A percentile compares a stretch with the other conserved stretches of the same genome.
phyloP scores from a whole-genome alignment of 108 stramenopile species.

The Conticribra guillardii region DNA sequence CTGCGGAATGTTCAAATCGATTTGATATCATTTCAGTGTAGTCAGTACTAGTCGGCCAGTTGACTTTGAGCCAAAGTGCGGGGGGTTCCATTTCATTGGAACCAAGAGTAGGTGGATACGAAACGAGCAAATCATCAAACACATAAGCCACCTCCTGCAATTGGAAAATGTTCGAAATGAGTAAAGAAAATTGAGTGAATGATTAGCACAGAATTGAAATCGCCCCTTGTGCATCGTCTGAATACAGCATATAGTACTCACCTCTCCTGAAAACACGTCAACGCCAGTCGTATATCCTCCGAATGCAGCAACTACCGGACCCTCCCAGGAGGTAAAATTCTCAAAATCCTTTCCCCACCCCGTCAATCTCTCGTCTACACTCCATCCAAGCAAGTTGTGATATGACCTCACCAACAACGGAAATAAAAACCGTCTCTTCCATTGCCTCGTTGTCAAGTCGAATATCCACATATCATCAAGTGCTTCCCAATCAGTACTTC shows the following conservation, averaged over 20 bases:
- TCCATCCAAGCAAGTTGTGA: slow-evolving; percentile 58
- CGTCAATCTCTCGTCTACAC: slow-evolving; percentile 9
- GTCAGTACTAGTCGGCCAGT: slow-evolving; percentile 2
- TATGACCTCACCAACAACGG: slow-evolving; percentile 48
- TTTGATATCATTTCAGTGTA: slow-evolving; percentile 25
- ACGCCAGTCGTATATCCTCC: slow-evolving; percentile 52
- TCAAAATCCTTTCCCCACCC: slow-evolving; percentile 18
- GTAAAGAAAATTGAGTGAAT: too few relatives aligned
- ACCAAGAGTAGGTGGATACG: slow-evolving; percentile 28
- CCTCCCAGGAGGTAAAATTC: slow-evolving; percentile 45
- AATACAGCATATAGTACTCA: neutral
- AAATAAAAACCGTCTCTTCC: slow-evolving; percentile 45
- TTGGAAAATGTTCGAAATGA: neutral
- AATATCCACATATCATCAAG: slow-evolving; percentile 59
- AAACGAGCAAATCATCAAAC: slow-evolving; percentile 52
- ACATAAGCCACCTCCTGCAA: slow-evolving; percentile 55
- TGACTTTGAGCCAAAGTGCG: slow-evolving; percentile 33
- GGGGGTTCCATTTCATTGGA: slow-evolving; percentile 1
- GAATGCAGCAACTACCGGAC: slow-evolving; percentile 41
- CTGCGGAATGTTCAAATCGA: slow-evolving; percentile 46
- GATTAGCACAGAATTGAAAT: too few relatives aligned
- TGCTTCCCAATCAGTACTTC: slow-evolving; percentile 45
- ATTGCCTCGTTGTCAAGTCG: slow-evolving; percentile 41
- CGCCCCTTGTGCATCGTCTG: too few relatives aligned
- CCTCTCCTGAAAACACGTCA: slow-evolving; percentile 44